Percentiles rank a stretch among this genome's conserved stretches.
Conservation (phyloP, 2,329 filamentous ascomycete species). For the Colletotrichum cereale region DNA sequence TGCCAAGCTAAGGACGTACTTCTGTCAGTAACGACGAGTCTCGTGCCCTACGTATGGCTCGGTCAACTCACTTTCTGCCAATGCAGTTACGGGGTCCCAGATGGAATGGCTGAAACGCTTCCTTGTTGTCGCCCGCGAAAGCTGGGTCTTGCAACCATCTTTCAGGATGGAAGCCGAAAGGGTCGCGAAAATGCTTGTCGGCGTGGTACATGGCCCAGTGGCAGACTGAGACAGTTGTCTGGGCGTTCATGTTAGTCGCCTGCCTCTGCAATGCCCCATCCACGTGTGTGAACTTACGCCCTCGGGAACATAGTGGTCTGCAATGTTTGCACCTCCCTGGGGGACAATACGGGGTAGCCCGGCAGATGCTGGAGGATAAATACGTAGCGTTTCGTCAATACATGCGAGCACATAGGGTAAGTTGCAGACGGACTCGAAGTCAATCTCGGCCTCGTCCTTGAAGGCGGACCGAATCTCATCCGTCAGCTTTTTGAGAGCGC, state of each 20-base stretch:
- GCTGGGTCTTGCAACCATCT: conserved; percentile 46
- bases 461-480: conserved; percentile 55
- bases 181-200: conserved; percentile 48
- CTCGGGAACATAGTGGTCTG: conserved; percentile 49
- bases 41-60: not conserved
- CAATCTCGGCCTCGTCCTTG: conserved; percentile 52
- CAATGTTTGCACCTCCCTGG: conserved; percentile 49
- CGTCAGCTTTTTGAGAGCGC: conserved; percentile 47
- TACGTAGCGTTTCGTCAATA: conserved; percentile 57
- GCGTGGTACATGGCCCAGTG: conserved; percentile 51
- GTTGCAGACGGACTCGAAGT: conserved; percentile 46
- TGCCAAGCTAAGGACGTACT: conserved; percentile 50
- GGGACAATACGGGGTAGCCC: conserved; percentile 47
- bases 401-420: conserved; percentile 55
- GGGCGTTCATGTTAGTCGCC: not conserved
- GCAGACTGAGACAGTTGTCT: conserved; percentile 55
- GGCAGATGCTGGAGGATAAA: conserved; percentile 51
- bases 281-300: conserved; percentile 41
- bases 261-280: accelerated
- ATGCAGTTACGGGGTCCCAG: conserved; percentile 63
- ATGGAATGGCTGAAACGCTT: conserved; percentile 61
- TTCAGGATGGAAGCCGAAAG: conserved; percentile 52
- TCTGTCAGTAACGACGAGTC: not conserved
- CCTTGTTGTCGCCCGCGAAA: conserved; percentile 45
- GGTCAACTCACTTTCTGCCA: conserved; percentile 59